Percentiles rank a stretch among this genome's conserved stretches.
These are phyloP conservation scores for Acephala macrosclerotiorum DNA, from an alignment of 2,329 filamentous ascomycete species.

Conservation along the genomic window DNA sequence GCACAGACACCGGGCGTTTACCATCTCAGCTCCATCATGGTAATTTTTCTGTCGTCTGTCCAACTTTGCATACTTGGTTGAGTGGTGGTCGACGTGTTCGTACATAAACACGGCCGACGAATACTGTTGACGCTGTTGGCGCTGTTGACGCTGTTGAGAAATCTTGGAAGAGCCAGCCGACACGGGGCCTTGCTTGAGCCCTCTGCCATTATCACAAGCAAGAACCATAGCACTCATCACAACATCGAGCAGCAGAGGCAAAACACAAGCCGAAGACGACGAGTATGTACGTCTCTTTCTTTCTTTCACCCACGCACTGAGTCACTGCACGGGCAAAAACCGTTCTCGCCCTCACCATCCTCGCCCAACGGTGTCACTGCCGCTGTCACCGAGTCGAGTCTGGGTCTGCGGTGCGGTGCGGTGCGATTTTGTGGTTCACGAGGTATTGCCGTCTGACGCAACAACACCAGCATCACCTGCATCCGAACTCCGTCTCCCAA, in stretches of 20 bases:
- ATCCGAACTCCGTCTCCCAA: constrained; percentile 12
- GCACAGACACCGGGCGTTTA: not conserved
- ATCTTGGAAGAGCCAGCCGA: constrained; percentile 10
- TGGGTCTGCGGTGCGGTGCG: not conserved
- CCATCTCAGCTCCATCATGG: not conserved
- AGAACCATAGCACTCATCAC: not conserved
- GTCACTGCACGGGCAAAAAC: not conserved
- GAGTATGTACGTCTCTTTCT: not conserved
- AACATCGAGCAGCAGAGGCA: not conserved
- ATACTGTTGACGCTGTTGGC: no score
- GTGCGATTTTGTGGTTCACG: constrained; percentile 3
- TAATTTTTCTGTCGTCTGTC: constrained; percentile 6
- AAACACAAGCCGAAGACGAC: not conserved
- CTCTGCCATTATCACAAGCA: constrained; percentile 1
- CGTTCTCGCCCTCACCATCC: not conserved
- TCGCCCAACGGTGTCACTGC: constrained; percentile 5
- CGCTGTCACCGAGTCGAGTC: constrained; percentile 6
- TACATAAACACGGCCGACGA: not conserved
- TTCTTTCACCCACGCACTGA: not conserved
- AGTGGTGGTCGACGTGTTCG: constrained; percentile 5
- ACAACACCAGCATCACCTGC: constrained; percentile 7
- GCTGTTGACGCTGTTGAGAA: not conserved
- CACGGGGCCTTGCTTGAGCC: constrained; percentile 4
- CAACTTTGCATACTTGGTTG: constrained; percentile 11
- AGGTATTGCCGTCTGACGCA: constrained; percentile 15